phyloP scores from a whole-genome alignment of 1,139 yeast genomes.

The Yamadazyma atlantica region DNA sequence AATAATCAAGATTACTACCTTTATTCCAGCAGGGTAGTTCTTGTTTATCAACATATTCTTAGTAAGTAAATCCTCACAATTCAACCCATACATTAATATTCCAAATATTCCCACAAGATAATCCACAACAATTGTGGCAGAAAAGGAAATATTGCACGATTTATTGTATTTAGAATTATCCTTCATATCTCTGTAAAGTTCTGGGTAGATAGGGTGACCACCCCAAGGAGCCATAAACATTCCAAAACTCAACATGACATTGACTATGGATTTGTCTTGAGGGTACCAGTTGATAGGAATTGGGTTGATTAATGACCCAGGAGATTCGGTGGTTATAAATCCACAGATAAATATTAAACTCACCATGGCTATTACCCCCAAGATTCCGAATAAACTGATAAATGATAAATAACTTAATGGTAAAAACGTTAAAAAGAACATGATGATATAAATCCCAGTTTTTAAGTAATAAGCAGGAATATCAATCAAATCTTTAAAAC shows the following conservation, averaged over 20 bases:
- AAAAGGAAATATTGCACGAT: slow-evolving; percentile 33
- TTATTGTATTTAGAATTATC: slow-evolving; percentile 51
- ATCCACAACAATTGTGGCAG: slow-evolving; percentile 33
- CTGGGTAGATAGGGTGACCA: slow-evolving; percentile 86
- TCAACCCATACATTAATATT: slow-evolving; percentile 40
- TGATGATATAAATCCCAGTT: slow-evolving; percentile 38
- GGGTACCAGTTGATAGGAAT: slow-evolving; percentile 56
- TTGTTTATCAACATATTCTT: slow-evolving; percentile 38
- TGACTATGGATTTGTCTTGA: slow-evolving; percentile 35
- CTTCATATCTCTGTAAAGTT: slow-evolving; percentile 77
- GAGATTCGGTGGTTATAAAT: slow-evolving; percentile 47
- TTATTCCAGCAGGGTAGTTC: slow-evolving; percentile 33
- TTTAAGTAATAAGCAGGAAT: slow-evolving; percentile 53
- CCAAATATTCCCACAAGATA: slow-evolving; percentile 36
- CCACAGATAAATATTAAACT: slow-evolving; percentile 64
- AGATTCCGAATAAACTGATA: slow-evolving; percentile 71
- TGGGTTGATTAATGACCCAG: slow-evolving; percentile 68
- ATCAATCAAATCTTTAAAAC: slow-evolving; percentile 64
- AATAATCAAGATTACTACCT: slow-evolving; percentile 29
- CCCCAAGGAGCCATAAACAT: slow-evolving; percentile 88
- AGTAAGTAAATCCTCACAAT: slow-evolving; percentile 38
- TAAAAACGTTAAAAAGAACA: slow-evolving; percentile 64
- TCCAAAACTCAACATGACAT: slow-evolving; percentile 59
- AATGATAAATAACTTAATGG: slow-evolving; percentile 74
- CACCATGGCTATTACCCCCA: slow-evolving; percentile 67